Percentiles rank a stretch among this genome's conserved stretches.
phyloP scores from a whole-genome alignment of 164 flowering plant species.

The Stephania yunnanensis region DNA sequence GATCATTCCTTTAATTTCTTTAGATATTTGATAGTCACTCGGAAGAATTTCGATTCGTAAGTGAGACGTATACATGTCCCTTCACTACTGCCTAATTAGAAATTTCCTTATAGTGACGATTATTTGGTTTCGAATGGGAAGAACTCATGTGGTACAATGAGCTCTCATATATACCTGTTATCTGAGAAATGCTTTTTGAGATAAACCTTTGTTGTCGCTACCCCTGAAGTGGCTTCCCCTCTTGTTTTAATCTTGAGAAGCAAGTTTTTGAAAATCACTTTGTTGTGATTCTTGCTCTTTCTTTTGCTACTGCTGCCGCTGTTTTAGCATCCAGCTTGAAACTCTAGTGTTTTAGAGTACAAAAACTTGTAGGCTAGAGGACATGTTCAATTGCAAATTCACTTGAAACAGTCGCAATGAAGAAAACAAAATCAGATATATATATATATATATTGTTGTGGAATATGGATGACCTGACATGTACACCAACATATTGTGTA shows the following conservation, averaged over 20 bases:
- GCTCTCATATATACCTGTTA: neutral
- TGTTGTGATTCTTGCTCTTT: neutral
- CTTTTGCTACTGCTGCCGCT: neutral
- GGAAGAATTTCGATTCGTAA: no score
- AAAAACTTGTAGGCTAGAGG: conserved; percentile 18
- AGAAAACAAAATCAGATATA: neutral
- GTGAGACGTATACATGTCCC: no score
- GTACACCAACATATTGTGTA: no score
- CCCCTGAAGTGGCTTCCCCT: neutral
- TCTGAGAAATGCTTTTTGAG: neutral
- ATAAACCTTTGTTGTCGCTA: neutral
- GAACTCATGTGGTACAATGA: neutral
- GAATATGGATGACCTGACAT: no score
- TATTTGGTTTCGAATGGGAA: neutral
- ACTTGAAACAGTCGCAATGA: conserved; percentile 27
- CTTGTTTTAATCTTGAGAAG: neutral
- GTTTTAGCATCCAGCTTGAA: neutral
- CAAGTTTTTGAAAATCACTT: neutral
- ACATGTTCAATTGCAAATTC: conserved; percentile 28
- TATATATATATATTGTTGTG: no score
- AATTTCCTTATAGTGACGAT: no score
- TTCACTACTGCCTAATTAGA: no score
- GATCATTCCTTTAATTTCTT: no score
- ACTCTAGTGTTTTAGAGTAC: conserved; percentile 14
- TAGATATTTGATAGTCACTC: no score